A percentile compares a stretch with the other conserved stretches of the same genome.
These are phyloP conservation scores for Seminavis robusta DNA, from an alignment of 108 stramenopile species.

Conservation along the genomic window DNA sequence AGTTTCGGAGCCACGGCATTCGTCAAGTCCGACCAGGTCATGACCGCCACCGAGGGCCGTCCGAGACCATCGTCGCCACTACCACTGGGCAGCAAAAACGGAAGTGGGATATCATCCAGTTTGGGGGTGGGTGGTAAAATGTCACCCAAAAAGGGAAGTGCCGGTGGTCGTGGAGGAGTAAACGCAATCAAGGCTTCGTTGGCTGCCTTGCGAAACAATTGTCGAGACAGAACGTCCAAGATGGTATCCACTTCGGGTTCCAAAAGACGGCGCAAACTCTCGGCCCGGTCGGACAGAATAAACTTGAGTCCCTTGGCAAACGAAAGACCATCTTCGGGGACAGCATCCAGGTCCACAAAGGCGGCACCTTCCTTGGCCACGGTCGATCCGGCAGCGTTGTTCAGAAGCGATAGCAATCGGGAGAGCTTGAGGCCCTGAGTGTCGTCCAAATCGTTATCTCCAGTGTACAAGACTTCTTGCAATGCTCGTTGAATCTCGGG, in stretches of 20 bases:
- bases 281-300: conserved; percentile 66
- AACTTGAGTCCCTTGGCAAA: conserved; percentile 68
- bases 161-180: conserved; percentile 64
- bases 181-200: conserved; percentile 64
- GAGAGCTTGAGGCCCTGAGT: conserved; percentile 56
- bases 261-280: conserved; percentile 66
- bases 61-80: conserved; percentile 13
- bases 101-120: conserved; percentile 69
- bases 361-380: conserved; percentile 66
- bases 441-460: conserved; percentile 29
- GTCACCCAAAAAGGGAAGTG: conserved; percentile 66
- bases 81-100: conserved; percentile 49
- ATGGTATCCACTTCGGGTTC: conserved; percentile 75
- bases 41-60: conserved; percentile 26
- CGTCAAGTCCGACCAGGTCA: conserved; percentile 60
- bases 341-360: conserved; percentile 84
- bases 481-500: conserved; percentile 79
- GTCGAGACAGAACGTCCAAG: conserved; percentile 74
- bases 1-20: conserved; percentile 78
- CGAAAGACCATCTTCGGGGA: conserved; percentile 73
- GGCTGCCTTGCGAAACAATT: conserved; percentile 65
- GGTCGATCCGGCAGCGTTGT: conserved; percentile 77
- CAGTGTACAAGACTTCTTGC: conserved; percentile 80
- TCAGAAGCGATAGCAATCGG: conserved; percentile 73
- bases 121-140: conserved; percentile 66